A percentile compares a stretch with the other conserved stretches of the same genome.
Evolutionary conservation across 768 basidiomycete species (phyloP).

Genomic region (Lepiota brunneoincarnata): DNA sequence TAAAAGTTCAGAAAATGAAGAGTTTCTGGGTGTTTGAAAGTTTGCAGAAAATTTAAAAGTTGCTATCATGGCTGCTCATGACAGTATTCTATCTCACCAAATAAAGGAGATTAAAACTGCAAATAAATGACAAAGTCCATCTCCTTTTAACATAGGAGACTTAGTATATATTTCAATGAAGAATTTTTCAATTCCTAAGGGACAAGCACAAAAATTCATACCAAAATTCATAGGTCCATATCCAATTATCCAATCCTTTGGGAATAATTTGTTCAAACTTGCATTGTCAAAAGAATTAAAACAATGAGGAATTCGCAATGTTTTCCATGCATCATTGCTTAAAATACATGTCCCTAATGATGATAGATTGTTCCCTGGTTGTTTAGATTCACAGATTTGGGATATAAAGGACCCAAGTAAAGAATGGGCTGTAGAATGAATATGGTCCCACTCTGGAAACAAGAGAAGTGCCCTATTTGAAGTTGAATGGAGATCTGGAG

Average conservation of each 20-base stretch:
- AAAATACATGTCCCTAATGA: conserved; percentile 32
- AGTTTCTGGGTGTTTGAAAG: conserved; percentile 18
- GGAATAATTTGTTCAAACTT: conserved; percentile 16
- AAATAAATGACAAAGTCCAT: conserved; percentile 18
- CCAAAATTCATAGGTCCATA: conserved; percentile 23
- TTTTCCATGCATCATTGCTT: conserved; percentile 31
- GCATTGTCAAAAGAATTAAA: conserved; percentile 15
- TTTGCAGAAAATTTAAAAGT: conserved; percentile 19
- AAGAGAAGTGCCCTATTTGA: conserved; percentile 14
- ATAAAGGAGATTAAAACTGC: conserved; percentile 25
- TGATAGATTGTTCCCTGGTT: conserved; percentile 30
- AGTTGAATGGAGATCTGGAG: conserved; percentile 30
- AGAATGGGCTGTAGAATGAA: conserved; percentile 8
- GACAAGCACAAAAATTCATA: conserved; percentile 18
- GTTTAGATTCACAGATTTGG: conserved; percentile 18
- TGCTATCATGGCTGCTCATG: conserved; percentile 30
- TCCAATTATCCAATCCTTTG: conserved; percentile 14
- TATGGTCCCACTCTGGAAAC: not conserved
- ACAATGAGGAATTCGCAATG: conserved; percentile 17
- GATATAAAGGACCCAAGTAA: conserved; percentile 16
- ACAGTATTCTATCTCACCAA: conserved; percentile 28
- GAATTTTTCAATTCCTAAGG: conserved; percentile 10
- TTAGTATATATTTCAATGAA: conserved; percentile 17
- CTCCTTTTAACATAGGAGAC: conserved; percentile 17
- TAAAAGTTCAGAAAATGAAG: not conserved